These are phyloP conservation scores for Zychaea mexicana DNA, from an alignment of 371 early-diverging fungal genomes.

Conservation along the genomic window DNA sequence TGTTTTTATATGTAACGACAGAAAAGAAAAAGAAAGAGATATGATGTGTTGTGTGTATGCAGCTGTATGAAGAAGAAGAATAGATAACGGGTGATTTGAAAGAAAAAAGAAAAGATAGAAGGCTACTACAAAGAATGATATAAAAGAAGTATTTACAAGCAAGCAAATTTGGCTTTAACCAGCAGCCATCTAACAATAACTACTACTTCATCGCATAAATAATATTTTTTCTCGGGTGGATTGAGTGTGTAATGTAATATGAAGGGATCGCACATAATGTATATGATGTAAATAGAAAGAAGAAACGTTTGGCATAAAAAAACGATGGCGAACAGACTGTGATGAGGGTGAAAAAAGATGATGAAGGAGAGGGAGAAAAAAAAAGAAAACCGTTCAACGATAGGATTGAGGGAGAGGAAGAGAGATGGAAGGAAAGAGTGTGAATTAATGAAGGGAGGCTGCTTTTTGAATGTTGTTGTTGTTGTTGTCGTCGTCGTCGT, in stretches of 20 bases:
- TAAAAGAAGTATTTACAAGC: constrained; percentile 6
- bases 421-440: neutral
- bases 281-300: neutral
- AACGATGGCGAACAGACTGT: neutral
- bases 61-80: neutral
- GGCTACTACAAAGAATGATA: constrained; percentile 5
- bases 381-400: constrained; percentile 3
- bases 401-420: neutral
- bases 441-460: neutral
- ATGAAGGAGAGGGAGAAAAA: neutral
- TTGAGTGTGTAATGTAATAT: too few species aligned
- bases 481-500: neutral
- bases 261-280: neutral
- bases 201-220: constrained; percentile 9
- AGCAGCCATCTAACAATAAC: constrained; percentile 9
- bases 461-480: too few species aligned
- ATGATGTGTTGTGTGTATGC: neutral
- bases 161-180: constrained; percentile 9
- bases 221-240: neutral
- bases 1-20: too few species aligned
- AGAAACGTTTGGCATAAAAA: constrained; percentile 3
- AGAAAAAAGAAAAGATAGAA: neutral
- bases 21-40: neutral
- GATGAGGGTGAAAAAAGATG: neutral
- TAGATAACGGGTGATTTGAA: neutral